Evolutionary conservation across 2,329 filamentous ascomycete species (phyloP).

Genomic region (Gaeumannomyces sp.): DNA sequence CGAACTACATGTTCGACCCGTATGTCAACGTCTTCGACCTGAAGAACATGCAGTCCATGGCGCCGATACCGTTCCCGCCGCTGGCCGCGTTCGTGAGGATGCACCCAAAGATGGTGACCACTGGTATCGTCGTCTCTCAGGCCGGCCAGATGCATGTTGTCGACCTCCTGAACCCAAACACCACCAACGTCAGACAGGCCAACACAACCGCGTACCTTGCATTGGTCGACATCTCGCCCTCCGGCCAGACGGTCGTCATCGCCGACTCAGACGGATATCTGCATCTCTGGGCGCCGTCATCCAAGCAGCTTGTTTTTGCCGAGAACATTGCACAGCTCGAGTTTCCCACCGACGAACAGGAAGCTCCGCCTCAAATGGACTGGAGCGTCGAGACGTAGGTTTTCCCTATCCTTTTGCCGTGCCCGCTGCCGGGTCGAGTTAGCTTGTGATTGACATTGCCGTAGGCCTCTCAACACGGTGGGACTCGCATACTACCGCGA

Average conservation of each 20-base stretch:
- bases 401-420: background rate
- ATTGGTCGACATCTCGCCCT: conserved; percentile 79
- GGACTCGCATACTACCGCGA: conserved; percentile 95
- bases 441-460: conserved; percentile 12
- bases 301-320: conserved; percentile 73
- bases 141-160: conserved; percentile 92
- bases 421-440: background rate
- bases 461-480: conserved; percentile 71
- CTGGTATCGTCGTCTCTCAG: conserved; percentile 87
- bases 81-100: conserved; percentile 92
- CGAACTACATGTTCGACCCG: conserved; percentile 76
- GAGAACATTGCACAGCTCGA: conserved; percentile 74
- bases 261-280: conserved; percentile 73
- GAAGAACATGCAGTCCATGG: conserved; percentile 80
- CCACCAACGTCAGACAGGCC: conserved; percentile 76
- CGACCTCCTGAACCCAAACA: conserved; percentile 88
- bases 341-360: conserved; percentile 56
- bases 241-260: conserved; percentile 77
- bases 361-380: conserved; percentile 55
- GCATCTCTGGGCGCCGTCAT: conserved; percentile 81
- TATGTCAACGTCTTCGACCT: conserved; percentile 95
- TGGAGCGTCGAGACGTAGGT: conserved; percentile 17
- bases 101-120: conserved; percentile 93
- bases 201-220: conserved; percentile 70
- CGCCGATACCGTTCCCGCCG: conserved; percentile 86